Conservation (phyloP, 192 early-diverging fungal genomes). For the Podila clonocystis region DNA sequence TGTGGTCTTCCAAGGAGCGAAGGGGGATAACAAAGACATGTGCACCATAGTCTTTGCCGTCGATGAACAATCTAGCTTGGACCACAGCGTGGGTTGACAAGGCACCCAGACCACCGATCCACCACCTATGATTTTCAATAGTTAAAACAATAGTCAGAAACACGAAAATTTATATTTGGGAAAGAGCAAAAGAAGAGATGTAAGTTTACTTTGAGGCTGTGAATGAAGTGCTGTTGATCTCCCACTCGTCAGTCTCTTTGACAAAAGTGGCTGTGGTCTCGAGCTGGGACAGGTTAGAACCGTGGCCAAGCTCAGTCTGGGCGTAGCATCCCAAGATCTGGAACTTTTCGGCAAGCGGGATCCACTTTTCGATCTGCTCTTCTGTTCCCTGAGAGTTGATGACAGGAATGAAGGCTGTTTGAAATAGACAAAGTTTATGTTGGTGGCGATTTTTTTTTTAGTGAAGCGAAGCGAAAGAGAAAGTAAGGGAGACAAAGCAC, state of each 20-base stretch:
- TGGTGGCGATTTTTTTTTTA: no score
- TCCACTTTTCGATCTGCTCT: slow-evolving; percentile 80
- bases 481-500: no score
- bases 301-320: slow-evolving; percentile 80
- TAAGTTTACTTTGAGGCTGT: slow-evolving; percentile 60
- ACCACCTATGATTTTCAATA: slow-evolving; percentile 48
- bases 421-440: no score
- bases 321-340: slow-evolving; percentile 88
- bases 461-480: no score
- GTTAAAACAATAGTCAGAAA: no score
- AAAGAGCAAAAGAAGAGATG: no score
- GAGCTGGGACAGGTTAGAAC: slow-evolving; percentile 81
- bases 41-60: slow-evolving; percentile 70
- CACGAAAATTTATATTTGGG: no score
- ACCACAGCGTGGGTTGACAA: slow-evolving; percentile 76
- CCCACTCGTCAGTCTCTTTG: slow-evolving; percentile 87
- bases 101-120: slow-evolving; percentile 72
- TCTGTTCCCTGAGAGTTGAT: slow-evolving; percentile 74
- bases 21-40: slow-evolving; percentile 73
- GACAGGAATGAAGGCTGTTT: slow-evolving; percentile 77
- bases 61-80: slow-evolving; percentile 66
- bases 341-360: slow-evolving; percentile 69
- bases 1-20: slow-evolving; percentile 66
- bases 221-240: slow-evolving; percentile 81
- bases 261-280: slow-evolving; percentile 89